These are phyloP conservation scores for Xylogone sp. DNA, from an alignment of 2,329 filamentous ascomycete species.

Conservation along the genomic window DNA sequence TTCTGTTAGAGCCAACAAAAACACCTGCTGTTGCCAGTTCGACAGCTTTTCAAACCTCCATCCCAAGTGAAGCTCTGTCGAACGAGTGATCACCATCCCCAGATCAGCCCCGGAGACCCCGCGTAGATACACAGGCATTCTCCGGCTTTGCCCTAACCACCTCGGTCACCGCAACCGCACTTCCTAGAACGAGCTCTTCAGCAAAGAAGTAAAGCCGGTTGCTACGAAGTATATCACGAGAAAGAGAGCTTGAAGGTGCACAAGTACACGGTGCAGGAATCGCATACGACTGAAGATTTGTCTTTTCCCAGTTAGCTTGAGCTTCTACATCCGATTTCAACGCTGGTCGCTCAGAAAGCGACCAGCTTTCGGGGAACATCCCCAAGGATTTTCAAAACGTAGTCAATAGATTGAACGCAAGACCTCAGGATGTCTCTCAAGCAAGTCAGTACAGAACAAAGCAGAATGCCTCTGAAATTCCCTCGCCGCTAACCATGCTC, in stretches of 20 bases:
- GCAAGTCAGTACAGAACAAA: slow-evolving; percentile 29
- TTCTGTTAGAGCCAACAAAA: neutral
- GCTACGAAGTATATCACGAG: neutral
- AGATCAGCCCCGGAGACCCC: neutral
- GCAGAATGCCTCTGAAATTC: neutral
- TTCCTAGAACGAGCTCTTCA: neutral
- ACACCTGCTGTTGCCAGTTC: neutral
- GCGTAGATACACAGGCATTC: neutral
- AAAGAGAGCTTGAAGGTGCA: neutral
- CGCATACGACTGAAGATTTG: neutral
- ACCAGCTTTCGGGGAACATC: slow-evolving; percentile 8
- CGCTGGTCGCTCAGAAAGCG: slow-evolving; percentile 17
- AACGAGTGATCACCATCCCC: neutral
- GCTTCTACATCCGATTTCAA: slow-evolving; percentile 1
- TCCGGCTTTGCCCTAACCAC: neutral
- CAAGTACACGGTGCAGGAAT: neutral
- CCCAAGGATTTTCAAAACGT: too few species aligned
- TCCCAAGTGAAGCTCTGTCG: neutral
- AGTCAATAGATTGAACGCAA: slow-evolving; percentile 6
- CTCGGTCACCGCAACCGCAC: neutral
- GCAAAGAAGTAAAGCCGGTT: neutral
- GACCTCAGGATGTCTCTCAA: slow-evolving; percentile 36
- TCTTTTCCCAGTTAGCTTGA: neutral
- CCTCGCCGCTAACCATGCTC: slow-evolving; percentile 3
- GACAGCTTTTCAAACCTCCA: neutral